Base-by-base conservation (phyloP, 164 flowering plant species). In the Magnolia officinalis region DNA sequence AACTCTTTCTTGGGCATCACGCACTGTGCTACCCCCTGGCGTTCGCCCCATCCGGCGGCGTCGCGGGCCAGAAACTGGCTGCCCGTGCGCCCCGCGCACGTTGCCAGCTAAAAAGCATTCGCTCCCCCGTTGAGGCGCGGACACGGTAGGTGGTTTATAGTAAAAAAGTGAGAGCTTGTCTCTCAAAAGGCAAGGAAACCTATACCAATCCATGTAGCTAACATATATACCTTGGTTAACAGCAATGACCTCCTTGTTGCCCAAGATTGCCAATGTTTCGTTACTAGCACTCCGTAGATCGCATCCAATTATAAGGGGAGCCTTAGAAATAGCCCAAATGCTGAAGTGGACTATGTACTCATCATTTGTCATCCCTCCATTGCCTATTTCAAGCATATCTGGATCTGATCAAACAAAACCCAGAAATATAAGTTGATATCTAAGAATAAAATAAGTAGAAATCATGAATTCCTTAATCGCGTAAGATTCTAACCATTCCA, bases 341-440 rank as follows among this genome's bases (percentile, higher is more conserved):
- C 98, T 95, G 77, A 92, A 95, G 79, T 95, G 98, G 19, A 83
- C 86, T 37, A 86, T 82, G 70, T 95, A 92, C 78, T 95, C 98
- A 70, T 89, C 77, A 18, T 86, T 82, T 0, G 90, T 91, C 98
- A 95, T 91, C 69, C 98, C 93, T 74, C 98, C 98, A 75, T 95
- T 93, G 76, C 97, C 98, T 66, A 95, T 88, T 82, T 95, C 98
- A 78, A 93, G 97, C 98, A 95, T 91, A 82, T 93, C 98, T 45
- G 98, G 98, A 86, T 93, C 98, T 92, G 87, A 70, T 63, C 55
- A 67, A 29, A 19, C n/a, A 65, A 49, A 66, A 51, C n/a, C 14
- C 20, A 6, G 50, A 51, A 11, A 24, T 1, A 75, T 21, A 7
- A 70, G 6, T 7, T 69, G 61, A 55, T 70, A 8, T 14, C 14